Conservation (phyloP, 352 stramenopile species). For the Pythium apleroticum region DNA sequence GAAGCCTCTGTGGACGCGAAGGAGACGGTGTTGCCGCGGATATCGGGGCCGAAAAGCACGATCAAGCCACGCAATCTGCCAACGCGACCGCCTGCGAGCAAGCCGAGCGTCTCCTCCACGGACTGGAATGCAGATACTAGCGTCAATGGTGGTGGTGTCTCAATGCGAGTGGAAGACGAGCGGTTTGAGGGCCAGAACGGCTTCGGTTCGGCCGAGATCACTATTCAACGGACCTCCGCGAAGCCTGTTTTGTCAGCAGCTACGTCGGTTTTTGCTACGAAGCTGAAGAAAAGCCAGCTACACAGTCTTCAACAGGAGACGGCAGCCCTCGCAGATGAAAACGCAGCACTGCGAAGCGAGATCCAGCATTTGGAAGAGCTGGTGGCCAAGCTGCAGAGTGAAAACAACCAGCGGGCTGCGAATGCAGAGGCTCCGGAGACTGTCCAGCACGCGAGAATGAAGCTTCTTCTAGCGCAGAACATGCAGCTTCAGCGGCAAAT, state of each 20-base stretch:
- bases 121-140: conserved; percentile 27
- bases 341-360: conserved; percentile 41
- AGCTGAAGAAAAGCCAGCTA: conserved; percentile 46
- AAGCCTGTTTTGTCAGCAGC: conserved; percentile 15
- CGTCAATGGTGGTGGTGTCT: background rate
- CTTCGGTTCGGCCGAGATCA: conserved; percentile 28
- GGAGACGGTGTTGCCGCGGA: conserved; percentile 16
- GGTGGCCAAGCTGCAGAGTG: conserved; percentile 34
- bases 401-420: conserved; percentile 19
- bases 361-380: conserved; percentile 50
- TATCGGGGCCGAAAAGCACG: background rate
- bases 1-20: background rate
- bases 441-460: conserved; percentile 28
- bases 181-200: conserved; percentile 1
- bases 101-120: background rate
- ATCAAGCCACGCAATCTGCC: conserved; percentile 1
- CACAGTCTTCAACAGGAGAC: conserved; percentile 50
- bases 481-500: conserved; percentile 63
- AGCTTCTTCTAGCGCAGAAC: conserved; percentile 54
- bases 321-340: conserved; percentile 34
- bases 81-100: background rate
- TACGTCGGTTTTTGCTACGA: conserved; percentile 31
- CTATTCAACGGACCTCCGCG: conserved; percentile 31
- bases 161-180: conserved; percentile 11
- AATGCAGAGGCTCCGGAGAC: background rate